A percentile compares a stretch with the other conserved stretches of the same genome.
These are phyloP conservation scores for Fagus sylvatica DNA, from an alignment of 306 rosid species.

Conservation along the genomic window DNA sequence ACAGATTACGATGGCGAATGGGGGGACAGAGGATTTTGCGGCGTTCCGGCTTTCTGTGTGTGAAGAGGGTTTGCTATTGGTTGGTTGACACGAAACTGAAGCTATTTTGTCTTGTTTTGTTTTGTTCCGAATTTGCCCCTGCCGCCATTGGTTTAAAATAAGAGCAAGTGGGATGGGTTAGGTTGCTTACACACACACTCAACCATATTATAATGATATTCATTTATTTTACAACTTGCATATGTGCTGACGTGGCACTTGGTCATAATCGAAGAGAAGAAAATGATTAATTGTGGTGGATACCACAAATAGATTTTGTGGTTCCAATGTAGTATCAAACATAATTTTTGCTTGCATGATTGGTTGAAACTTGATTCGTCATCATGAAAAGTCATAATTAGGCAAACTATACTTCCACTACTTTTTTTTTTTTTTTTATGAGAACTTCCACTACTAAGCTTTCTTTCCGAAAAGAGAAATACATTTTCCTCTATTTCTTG, in stretches of 20 bases:
- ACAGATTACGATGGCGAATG: constrained; percentile 12
- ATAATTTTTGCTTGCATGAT: too few relatives aligned
- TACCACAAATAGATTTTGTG: not conserved
- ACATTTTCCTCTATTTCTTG: too few relatives aligned
- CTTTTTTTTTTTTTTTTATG: too few relatives aligned
- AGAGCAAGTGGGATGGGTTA: not conserved
- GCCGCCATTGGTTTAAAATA: not conserved
- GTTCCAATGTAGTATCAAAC: not conserved
- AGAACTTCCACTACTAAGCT: too few relatives aligned
- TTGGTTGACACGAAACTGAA: not conserved
- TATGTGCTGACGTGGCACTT: not conserved
- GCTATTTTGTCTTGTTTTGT: not conserved
- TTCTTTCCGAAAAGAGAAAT: too few relatives aligned
- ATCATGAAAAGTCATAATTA: too few relatives aligned
- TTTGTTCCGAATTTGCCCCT: not conserved
- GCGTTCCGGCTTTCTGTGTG: not conserved
- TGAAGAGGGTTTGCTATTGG: constrained; percentile 14
- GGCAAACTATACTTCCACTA: too few relatives aligned
- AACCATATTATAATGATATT: not conserved
- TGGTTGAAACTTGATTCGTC: too few relatives aligned
- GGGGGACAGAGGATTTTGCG: constrained; percentile 5
- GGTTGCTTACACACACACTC: constrained; percentile 24
- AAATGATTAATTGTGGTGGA: not conserved
- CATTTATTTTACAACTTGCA: not conserved
- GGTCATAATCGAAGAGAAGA: not conserved